Percentiles rank a stretch among this genome's conserved stretches.
These are phyloP conservation scores for Acer campestre DNA, from an alignment of 345 rosid species.

Conservation along the genomic window DNA sequence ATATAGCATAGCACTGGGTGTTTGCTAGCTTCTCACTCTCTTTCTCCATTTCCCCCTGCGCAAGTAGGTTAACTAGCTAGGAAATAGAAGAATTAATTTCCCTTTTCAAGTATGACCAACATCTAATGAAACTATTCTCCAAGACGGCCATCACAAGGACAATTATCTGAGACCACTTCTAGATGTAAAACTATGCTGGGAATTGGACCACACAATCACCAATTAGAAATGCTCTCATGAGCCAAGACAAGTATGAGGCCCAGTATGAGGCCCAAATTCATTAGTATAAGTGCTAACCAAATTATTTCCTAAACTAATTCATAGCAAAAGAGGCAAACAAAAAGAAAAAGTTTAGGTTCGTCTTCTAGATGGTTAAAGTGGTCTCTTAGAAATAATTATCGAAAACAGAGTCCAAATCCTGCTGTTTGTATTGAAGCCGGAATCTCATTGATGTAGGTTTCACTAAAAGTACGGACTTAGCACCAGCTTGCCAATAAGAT, in stretches of 20 bases:
- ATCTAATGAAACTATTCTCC: neutral
- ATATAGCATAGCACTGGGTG: neutral
- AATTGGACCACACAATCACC: neutral
- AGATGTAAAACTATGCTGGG: neutral
- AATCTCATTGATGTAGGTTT: neutral
- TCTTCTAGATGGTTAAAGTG: neutral
- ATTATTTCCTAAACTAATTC: neutral
- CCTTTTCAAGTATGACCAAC: neutral
- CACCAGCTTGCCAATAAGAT: neutral
- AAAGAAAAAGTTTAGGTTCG: slow-evolving; percentile 1
- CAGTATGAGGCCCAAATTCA: neutral
- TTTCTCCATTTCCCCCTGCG: neutral
- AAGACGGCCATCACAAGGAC: neutral
- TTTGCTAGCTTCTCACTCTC: neutral
- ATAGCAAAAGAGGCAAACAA: neutral
- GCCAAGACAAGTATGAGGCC: neutral
- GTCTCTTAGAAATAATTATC: neutral
- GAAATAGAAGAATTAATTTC: neutral
- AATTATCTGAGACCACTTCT: neutral
- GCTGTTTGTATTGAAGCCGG: neutral
- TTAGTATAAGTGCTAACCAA: neutral
- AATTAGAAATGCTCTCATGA: neutral
- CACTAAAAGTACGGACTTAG: too few species aligned
- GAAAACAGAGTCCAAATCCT: neutral
- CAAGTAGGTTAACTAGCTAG: neutral